Conservation (phyloP, 129 eudicot species). For the Lactuca saligna region DNA sequence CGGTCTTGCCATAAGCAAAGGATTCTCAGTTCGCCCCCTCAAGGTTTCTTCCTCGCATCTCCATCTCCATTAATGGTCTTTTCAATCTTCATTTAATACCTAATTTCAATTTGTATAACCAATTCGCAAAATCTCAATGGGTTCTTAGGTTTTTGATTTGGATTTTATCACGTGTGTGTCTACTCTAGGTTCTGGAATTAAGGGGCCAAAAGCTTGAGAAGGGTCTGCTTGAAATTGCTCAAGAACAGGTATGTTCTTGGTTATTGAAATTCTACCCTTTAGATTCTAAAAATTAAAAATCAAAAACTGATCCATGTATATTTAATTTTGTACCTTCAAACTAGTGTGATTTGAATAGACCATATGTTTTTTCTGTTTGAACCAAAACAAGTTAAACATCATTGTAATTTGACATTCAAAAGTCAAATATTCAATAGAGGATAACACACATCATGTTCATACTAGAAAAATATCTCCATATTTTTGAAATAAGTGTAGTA, state of each 20-base stretch:
- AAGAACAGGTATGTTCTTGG: conserved; percentile 48
- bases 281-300: not conserved
- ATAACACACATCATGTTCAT: not conserved
- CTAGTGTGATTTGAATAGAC: not conserved
- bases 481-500: not conserved
- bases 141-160: conserved; percentile 2
- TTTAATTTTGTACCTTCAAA: not conserved
- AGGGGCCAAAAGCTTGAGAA: conserved; percentile 88
- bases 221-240: conserved; percentile 72
- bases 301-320: not conserved
- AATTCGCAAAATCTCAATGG: not conserved
- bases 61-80: not conserved
- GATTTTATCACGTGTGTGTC: not conserved
- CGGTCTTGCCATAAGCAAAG: conserved; percentile 89
- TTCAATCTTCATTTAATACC: conserved; percentile 3
- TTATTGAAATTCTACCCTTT: no score
- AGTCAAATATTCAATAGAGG: conserved; percentile 5
- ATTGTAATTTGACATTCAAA: conserved; percentile 5
- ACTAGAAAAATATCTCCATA: not conserved
- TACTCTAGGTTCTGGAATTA: conserved; percentile 62
- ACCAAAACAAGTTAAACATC: not conserved
- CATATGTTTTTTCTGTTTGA: conserved; percentile 4
- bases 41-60: conserved; percentile 42
- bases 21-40: conserved; percentile 79
- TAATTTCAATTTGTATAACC: not conserved